Base-by-base conservation (phyloP, 2,329 filamentous ascomycete species). In the Aspergillus piperis region DNA sequence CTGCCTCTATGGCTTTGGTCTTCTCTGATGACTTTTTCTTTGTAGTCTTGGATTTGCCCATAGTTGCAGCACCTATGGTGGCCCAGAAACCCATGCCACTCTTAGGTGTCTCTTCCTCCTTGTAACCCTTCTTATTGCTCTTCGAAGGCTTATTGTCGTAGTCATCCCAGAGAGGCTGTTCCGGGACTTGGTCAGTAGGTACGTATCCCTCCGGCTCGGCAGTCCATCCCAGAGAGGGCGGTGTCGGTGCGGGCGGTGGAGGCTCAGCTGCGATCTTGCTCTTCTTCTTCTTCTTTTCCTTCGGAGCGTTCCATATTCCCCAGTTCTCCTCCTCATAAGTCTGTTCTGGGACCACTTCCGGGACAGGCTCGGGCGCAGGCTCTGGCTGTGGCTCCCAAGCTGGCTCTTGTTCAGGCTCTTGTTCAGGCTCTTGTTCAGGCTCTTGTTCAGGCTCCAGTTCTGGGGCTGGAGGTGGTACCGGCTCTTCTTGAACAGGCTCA, bases 231-330 rank as follows among this genome's bases (percentile, higher is more conserved):
- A 80, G 73, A 50, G 78, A 73, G 47, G 80, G 80, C 48, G 80
- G 80, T 36, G 78, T 81, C 2, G 80, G 80, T 21, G 78, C 80
- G 17, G 79, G 80, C 38, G 80, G 80, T 32, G 80, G 80, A 54
- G 78, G 78, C 32, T 78, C 77, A 56, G 74, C 71, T 51, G 77
- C 63, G 53, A 73, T 71, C 63, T 76, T 83, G 57, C 70, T 75
- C 68, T 82, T 85, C 64, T 80, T 82, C 1, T 72, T 73, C 65
- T 76, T 75, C 65, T 82, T 84, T 68, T 76, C 74, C 47, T 79
- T 80, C 4, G 71, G 66, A 7, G 68, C 48, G 2, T 66, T 74
- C 76, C 75, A 80, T 36, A 74, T 67, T 19, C 68, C 71, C 74
- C 73, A 76, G 3, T 63, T 52, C 21, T 70, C 67, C 8, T 70